A percentile compares a stretch with the other conserved stretches of the same genome.
These are phyloP conservation scores for Sordariomycetes sp. DNA, from an alignment of 2,329 filamentous ascomycete species.

Conservation along the genomic window DNA sequence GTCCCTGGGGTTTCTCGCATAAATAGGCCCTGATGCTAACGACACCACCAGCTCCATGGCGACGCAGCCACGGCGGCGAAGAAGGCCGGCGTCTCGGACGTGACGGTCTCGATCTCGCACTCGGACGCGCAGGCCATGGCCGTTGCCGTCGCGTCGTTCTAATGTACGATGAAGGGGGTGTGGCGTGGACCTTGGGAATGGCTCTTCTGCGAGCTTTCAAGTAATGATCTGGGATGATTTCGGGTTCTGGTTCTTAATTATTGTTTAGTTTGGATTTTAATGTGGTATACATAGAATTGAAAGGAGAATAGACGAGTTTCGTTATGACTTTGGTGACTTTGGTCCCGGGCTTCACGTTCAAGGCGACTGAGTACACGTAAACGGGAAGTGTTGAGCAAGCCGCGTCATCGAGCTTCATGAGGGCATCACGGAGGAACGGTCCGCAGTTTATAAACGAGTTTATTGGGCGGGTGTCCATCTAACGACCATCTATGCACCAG, in stretches of 20 bases:
- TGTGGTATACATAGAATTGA: not conserved
- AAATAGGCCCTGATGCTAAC: not conserved
- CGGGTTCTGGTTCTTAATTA: not conserved
- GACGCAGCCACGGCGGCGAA: constrained; percentile 75
- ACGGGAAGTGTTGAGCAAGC: too few relatives aligned
- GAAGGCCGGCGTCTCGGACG: constrained; percentile 74
- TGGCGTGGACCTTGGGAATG: not conserved
- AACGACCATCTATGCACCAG: not conserved
- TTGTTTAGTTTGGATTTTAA: not conserved
- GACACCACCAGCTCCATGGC: constrained; percentile 62
- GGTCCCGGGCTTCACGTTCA: not conserved
- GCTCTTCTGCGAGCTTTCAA: not conserved
- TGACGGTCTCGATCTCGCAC: constrained; percentile 93
- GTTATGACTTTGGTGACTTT: not conserved
- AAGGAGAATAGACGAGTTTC: not conserved
- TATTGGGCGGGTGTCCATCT: not conserved
- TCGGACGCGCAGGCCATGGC: constrained; percentile 90
- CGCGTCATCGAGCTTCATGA: not conserved
- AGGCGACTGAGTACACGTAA: too few relatives aligned
- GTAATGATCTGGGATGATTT: not conserved
- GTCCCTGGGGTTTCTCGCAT: not conserved
- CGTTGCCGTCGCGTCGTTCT: constrained; percentile 78
- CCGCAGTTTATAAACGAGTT: not conserved
- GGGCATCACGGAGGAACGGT: not conserved
- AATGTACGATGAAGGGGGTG: constrained; percentile 11